Percentiles rank a stretch among this genome's conserved stretches.
Evolutionary conservation across 2,329 filamentous ascomycete species (phyloP).

Genomic region (Pseudogymnoascus sp.): DNA sequence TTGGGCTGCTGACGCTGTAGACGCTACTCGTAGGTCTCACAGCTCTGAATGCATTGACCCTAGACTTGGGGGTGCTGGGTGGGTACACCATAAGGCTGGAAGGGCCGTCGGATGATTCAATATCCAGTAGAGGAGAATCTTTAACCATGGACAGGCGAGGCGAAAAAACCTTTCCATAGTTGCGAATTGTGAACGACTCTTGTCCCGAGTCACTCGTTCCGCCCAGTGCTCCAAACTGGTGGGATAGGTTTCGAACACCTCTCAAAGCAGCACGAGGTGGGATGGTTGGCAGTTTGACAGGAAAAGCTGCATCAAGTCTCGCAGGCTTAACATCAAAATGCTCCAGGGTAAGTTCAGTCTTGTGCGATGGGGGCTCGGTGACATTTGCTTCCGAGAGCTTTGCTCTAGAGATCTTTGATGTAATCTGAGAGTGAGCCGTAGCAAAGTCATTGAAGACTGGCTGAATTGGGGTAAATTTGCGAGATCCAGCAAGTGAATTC

Average conservation of each 20-base stretch:
- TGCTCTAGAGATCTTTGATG: slow-evolving; percentile 20
- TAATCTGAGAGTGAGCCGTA: slow-evolving; percentile 25
- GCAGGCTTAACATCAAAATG: neutral
- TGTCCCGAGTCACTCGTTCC: neutral
- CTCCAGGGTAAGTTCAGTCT: neutral
- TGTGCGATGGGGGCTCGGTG: neutral
- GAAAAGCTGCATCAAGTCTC: neutral
- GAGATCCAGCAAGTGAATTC: neutral
- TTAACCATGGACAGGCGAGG: neutral
- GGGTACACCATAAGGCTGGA: neutral
- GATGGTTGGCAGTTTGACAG: neutral
- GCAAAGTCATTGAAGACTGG: slow-evolving; percentile 24
- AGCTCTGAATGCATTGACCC: neutral
- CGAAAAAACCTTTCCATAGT: neutral
- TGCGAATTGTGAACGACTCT: neutral
- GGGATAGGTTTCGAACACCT: neutral
- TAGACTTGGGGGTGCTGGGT: neutral
- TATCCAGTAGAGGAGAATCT: neutral
- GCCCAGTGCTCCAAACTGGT: neutral
- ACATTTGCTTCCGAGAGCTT: neutral
- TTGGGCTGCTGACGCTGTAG: neutral
- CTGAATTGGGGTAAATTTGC: slow-evolving; percentile 17
- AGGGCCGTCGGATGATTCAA: neutral
- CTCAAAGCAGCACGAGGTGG: neutral
- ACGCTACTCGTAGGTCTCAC: neutral